Percentiles rank a stretch among this genome's conserved stretches.
phyloP scores from a whole-genome alignment of 1,284 basidiomycete species.

The Lentinus polychrous region DNA sequence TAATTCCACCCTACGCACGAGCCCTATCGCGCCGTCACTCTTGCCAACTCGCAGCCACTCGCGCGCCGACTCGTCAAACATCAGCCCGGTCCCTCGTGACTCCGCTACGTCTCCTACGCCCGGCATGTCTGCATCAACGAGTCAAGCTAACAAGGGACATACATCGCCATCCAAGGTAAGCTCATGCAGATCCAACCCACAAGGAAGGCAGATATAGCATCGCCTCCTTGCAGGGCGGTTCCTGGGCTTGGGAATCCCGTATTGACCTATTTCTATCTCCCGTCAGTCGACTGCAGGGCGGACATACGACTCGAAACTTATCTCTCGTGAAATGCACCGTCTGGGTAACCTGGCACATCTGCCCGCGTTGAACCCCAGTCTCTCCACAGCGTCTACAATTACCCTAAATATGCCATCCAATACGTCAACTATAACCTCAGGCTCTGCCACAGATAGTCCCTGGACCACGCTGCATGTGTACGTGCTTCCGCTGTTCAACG shows the following conservation, averaged over 20 bases:
- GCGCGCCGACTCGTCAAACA: slow-evolving; percentile 20
- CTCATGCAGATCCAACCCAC: background rate
- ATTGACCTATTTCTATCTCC: background rate
- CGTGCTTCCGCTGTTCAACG: slow-evolving; percentile 87
- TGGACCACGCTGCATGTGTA: slow-evolving; percentile 83
- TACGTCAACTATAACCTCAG: slow-evolving; percentile 28
- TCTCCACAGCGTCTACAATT: slow-evolving; percentile 32
- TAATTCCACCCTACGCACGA: slow-evolving; percentile 14
- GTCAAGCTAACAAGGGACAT: slow-evolving; percentile 30
- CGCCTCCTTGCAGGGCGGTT: too few relatives aligned
- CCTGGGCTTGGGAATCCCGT: background rate
- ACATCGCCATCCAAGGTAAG: slow-evolving; percentile 64
- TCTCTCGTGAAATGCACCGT: slow-evolving; percentile 70
- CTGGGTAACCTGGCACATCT: slow-evolving; percentile 52
- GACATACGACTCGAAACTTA: slow-evolving; percentile 66
- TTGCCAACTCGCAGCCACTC: slow-evolving; percentile 22
- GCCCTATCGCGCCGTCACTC: slow-evolving; percentile 18
- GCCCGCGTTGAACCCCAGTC: slow-evolving; percentile 30
- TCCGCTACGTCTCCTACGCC: slow-evolving; percentile 21
- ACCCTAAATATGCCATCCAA: slow-evolving; percentile 25
- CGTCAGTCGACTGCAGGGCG: slow-evolving; percentile 43
- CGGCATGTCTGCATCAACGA: slow-evolving; percentile 17
- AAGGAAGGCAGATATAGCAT: too few relatives aligned
- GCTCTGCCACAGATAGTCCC: slow-evolving; percentile 46
- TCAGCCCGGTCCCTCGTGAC: slow-evolving; percentile 17